A percentile compares a stretch with the other conserved stretches of the same genome.
Evolutionary conservation across 192 early-diverging fungal species (phyloP).

Genomic region (Rhizophagus sp.): DNA sequence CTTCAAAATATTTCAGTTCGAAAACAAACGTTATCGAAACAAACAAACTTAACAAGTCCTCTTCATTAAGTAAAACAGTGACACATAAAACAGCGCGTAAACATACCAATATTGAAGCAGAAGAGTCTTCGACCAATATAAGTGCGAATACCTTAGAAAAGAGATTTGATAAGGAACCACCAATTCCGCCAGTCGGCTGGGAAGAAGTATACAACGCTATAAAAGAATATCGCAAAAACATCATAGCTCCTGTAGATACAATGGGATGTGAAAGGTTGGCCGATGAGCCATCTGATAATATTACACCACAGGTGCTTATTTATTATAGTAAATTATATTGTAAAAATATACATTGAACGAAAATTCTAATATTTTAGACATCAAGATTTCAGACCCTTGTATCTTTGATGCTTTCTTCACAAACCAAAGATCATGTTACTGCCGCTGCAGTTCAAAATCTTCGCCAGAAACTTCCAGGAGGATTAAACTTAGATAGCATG

Average conservation of each 20-base stretch:
- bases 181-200: background rate
- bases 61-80: background rate
- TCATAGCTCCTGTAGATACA: conserved; percentile 83
- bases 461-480: conserved; percentile 59
- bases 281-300: conserved; percentile 39
- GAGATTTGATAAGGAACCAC: background rate
- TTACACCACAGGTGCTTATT: conserved; percentile 38
- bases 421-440: conserved; percentile 90
- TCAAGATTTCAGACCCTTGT: conserved; percentile 83
- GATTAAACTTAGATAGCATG: conserved; percentile 70
- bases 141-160: background rate
- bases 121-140: background rate
- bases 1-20: conserved; percentile 9
- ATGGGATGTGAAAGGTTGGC: conserved; percentile 83
- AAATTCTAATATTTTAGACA: conserved; percentile 36
- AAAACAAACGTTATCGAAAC: background rate
- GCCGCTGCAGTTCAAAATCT: conserved; percentile 75
- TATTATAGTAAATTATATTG: background rate
- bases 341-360: background rate
- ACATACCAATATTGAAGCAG: conserved; percentile 12
- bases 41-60: background rate
- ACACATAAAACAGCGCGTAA: conserved; percentile 5
- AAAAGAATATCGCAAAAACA: conserved; percentile 62
- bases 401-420: conserved; percentile 87
- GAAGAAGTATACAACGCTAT: conserved; percentile 43